Percentiles rank a stretch among this genome's conserved stretches.
Evolutionary conservation across 75 land plant species (phyloP).

Genomic region (Sequoiadendron giganteum): DNA sequence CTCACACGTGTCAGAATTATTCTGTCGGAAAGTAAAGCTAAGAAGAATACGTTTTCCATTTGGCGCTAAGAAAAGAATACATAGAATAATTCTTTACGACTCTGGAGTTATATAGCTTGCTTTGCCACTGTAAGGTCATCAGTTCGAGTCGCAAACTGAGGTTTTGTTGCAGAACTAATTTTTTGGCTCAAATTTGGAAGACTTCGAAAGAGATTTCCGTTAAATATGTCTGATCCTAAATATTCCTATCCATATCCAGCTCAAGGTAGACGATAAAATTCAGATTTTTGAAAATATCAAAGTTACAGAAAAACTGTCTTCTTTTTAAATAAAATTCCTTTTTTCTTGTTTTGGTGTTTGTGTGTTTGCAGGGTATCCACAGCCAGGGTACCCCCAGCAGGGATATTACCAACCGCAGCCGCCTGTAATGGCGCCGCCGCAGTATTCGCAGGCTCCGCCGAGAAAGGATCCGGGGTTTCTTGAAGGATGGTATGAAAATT

Average conservation of each 20-base stretch:
- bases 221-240: slow-evolving; percentile 2
- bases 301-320: background rate
- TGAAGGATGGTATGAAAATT: slow-evolving; percentile 15
- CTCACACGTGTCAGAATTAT: no score
- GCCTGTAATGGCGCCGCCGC: background rate
- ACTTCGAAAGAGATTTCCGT: background rate
- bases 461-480: slow-evolving; percentile 11
- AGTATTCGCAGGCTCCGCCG: slow-evolving; percentile 11
- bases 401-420: background rate
- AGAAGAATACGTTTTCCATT: no score
- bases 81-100: no score
- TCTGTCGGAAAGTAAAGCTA: no score
- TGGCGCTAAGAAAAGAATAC: no score
- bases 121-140: no score
- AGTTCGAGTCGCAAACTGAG: no score
- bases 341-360: background rate
- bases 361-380: background rate
- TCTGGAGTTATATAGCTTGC: no score
- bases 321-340: no score
- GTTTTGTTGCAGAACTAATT: no score
- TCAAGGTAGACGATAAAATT: slow-evolving; percentile 3
- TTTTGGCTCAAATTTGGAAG: no score
- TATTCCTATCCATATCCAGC: slow-evolving; percentile 19
- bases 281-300: no score
- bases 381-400: background rate